Evolutionary conservation across 441 rosid species (phyloP).

Genomic region (Erodium chrysanthum): DNA sequence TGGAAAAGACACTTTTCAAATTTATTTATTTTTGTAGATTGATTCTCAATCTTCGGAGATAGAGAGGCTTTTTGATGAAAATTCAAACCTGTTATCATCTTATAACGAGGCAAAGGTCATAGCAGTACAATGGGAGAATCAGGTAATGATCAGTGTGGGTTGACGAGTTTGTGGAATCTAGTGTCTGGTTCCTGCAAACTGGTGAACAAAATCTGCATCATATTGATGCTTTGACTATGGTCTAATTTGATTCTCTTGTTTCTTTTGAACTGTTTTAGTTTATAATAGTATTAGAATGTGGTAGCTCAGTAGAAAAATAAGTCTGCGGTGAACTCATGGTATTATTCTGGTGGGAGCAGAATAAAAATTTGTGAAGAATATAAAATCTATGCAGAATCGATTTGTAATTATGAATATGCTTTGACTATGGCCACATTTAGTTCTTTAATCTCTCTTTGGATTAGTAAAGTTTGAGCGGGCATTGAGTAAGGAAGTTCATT

Average conservation of each 20-base stretch:
- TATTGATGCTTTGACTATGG: background rate
- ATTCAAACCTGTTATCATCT: slow-evolving; percentile 53
- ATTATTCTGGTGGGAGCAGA: slow-evolving; percentile 1
- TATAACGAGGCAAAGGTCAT: slow-evolving; percentile 55
- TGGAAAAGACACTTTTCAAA: too few species aligned
- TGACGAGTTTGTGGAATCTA: slow-evolving; percentile 5
- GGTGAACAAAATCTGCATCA: background rate
- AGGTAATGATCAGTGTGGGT: slow-evolving; percentile 34
- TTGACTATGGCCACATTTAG: background rate
- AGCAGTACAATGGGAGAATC: slow-evolving; percentile 83
- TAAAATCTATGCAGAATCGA: background rate
- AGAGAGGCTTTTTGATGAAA: slow-evolving; percentile 86
- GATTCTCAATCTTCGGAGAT: slow-evolving; percentile 79
- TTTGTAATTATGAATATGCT: background rate
- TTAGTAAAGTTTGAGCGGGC: background rate
- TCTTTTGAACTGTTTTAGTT: background rate
- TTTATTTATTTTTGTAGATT: too few species aligned
- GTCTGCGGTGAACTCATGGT: background rate
- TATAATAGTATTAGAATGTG: background rate
- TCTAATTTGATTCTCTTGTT: background rate
- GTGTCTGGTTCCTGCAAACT: slow-evolving; percentile 1
- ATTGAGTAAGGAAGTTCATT: background rate
- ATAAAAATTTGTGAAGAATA: background rate
- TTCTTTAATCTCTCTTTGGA: background rate
- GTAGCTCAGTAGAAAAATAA: background rate